Percentiles rank a stretch among this genome's conserved stretches.
Evolutionary conservation across 306 rosid species (phyloP).

Genomic region (Vigna reflexopilosa): DNA sequence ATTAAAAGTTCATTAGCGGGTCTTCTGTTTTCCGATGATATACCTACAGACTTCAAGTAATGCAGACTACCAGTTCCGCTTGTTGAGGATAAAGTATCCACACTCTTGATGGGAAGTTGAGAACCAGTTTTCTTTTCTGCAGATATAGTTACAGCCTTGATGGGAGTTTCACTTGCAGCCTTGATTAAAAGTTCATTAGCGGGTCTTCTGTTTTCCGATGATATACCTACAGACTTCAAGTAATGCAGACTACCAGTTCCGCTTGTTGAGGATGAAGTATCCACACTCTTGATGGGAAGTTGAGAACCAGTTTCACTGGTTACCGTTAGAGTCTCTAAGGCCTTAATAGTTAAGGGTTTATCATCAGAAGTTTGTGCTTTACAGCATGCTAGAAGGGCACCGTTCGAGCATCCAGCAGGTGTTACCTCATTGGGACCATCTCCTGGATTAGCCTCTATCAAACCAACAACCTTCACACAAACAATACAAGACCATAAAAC

Average conservation of each 20-base stretch:
- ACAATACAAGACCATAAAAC: conserved; percentile 34
- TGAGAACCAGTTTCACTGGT: conserved; percentile 44
- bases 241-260: conserved; percentile 31
- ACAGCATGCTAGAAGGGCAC: conserved; percentile 31
- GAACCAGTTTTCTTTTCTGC: conserved; percentile 11
- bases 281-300: conserved; percentile 24
- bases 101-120: conserved; percentile 18
- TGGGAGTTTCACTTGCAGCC: not conserved
- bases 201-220: not conserved
- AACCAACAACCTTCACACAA: conserved; percentile 42
- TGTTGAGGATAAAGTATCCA: conserved; percentile 14
- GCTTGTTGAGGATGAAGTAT: conserved; percentile 8
- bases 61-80: conserved; percentile 28
- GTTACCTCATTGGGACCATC: conserved; percentile 30
- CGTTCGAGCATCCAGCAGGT: conserved; percentile 46
- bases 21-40: not conserved
- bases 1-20: not conserved
- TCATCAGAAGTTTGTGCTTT: conserved; percentile 34
- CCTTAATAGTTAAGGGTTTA: conserved; percentile 17
- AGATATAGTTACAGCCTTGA: not conserved
- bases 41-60: not conserved
- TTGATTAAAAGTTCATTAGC: not conserved
- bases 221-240: not conserved
- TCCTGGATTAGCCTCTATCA: conserved; percentile 31
- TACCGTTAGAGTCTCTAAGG: conserved; percentile 28